Evolutionary conservation across 768 basidiomycete genomes (phyloP), one percentile per base, ranked within the genome.

Genomic region (Galerina sulciceps): DNA sequence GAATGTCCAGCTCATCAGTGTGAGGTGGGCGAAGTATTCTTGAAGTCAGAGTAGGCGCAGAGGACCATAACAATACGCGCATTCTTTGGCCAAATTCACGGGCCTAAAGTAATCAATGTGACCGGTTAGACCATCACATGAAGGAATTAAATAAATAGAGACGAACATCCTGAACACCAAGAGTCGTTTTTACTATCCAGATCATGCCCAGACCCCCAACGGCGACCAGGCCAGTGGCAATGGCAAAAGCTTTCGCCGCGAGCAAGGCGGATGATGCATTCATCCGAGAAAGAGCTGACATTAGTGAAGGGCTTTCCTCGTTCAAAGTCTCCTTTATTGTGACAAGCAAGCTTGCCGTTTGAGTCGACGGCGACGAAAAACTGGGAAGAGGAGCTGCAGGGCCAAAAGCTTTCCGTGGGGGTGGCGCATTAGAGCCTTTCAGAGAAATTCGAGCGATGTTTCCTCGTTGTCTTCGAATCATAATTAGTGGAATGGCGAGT

Each of bases 201-300:
- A 84, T 72, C 4, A 82, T 69, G 0, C 69, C 73, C 5, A 76
- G 69, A 0, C 82, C 87, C 22, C 81, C 75, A 3, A 78, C 69
- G 0, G 79, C 64, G 22, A 90, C 89, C 35, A 88, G 65, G 10
- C 81, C 65, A 0, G 90, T 91, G 4, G 90, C 88, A 41, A 90
- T 79, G 2, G 80, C 75, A 40, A 92, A 85, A 0, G 89, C 90
- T 62, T 88, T 88, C 4, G 82, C 73, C 1, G 83, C 81, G 61
- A 85, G 80, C 2, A 89, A 55, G 0, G 81, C 81, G 0, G 78
- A 82, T 44, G 83, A 84, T 63, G 81, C 80, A 37, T 73, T 69
- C 52, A 72, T 62, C n/a, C 64, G 67, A 0, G 76, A 75, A 6
- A 80, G 65, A 2, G 75, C 79, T 9, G 75, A 71, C 53, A 75